phyloP scores from a whole-genome alignment of 768 basidiomycete genomes.

The Leccinum ochraceum region DNA sequence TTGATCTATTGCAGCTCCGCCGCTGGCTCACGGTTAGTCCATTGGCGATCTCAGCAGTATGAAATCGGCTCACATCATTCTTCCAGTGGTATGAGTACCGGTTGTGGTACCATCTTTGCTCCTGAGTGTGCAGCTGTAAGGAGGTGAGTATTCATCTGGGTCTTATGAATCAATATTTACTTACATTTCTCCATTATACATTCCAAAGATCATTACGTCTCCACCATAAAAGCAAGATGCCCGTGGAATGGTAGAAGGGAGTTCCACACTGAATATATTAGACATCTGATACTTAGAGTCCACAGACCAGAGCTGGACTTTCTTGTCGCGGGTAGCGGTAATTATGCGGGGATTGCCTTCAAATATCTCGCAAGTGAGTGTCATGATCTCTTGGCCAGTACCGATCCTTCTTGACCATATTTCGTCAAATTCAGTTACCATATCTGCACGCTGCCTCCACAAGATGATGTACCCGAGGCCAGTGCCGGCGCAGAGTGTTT shows the following conservation, averaged over 20 bases:
- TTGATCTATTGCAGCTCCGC: neutral
- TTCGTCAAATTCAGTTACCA: neutral
- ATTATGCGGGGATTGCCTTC: neutral
- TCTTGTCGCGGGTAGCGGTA: neutral
- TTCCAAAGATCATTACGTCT: neutral
- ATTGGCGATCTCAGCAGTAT: neutral
- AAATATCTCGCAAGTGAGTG: neutral
- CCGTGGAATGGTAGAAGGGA: neutral
- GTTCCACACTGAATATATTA: neutral
- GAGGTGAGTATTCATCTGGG: neutral
- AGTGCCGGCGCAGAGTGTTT: neutral
- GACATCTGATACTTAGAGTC: neutral
- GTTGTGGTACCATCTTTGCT: neutral
- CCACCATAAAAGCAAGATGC: neutral
- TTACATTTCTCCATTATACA: neutral
- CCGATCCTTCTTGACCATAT: neutral
- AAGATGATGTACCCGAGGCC: neutral
- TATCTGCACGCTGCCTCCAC: neutral
- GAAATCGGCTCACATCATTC: neutral
- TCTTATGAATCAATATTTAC: neutral
- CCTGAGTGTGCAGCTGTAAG: neutral
- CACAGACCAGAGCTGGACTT: neutral
- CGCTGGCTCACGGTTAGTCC: neutral
- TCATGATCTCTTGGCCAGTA: neutral
- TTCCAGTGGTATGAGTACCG: neutral